These are phyloP conservation scores for Corylus americana DNA, from an alignment of 306 rosid species.

Conservation along the genomic window DNA sequence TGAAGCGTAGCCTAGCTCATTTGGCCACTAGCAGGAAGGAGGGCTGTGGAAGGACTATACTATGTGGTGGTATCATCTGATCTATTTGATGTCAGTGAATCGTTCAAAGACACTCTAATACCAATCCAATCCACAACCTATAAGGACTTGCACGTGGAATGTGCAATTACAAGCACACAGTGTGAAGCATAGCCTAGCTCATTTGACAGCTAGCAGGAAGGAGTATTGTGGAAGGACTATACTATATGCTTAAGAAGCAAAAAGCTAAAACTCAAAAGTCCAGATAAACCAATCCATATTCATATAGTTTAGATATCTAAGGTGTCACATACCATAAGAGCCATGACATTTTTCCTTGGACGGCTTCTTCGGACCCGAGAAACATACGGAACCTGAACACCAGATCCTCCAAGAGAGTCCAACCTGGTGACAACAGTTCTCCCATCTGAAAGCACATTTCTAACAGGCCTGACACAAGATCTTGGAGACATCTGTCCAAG, in stretches of 20 bases:
- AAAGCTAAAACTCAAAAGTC: constrained; percentile 9
- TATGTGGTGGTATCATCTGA: neutral
- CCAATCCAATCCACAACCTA: no score
- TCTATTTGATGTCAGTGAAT: no score
- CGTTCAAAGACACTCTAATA: no score
- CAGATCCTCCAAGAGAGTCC: constrained; percentile 81
- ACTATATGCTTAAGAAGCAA: constrained; percentile 10
- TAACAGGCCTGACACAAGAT: constrained; percentile 41
- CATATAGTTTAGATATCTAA: constrained; percentile 14
- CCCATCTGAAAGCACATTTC: constrained; percentile 50
- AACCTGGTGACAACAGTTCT: constrained; percentile 65
- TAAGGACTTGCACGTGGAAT: no score
- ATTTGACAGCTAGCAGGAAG: neutral
- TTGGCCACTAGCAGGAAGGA: neutral
- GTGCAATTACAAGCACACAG: no score
- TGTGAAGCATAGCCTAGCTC: neutral
- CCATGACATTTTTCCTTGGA: constrained; percentile 72
- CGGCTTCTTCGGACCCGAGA: constrained; percentile 90
- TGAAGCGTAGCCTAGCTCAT: neutral
- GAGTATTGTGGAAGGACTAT: neutral
- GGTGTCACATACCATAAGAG: constrained; percentile 72
- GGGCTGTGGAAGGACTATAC: neutral
- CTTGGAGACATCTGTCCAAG: constrained; percentile 44
- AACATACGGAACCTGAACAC: constrained; percentile 79
- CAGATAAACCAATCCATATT: constrained; percentile 1